Evolutionary conservation across 202 grass and related monocot genomes (phyloP), one percentile per base, ranked within the genome.

Genomic region (Hordeum pubiflorum): DNA sequence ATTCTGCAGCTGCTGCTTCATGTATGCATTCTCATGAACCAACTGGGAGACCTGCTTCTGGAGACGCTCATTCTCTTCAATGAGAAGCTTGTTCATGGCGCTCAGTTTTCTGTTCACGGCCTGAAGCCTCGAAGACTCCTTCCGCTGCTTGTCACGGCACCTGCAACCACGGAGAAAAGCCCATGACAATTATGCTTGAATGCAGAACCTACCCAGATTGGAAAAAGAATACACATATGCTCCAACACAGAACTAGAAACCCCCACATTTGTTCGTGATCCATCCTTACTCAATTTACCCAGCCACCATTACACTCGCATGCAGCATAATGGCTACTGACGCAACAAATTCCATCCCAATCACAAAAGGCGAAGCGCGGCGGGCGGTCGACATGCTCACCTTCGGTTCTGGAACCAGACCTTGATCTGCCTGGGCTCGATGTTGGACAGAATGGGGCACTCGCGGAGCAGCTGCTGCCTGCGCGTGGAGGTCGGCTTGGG

Each of bases 21-120:
- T 93, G 87, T 87, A 86, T 3, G 97, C 92, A 74, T 99, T 99
- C 74, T 99, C 93, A 52, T 89, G 89, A 40, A 99, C 87, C 58
- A 99, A 81, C 80, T 96, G 97, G 18, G 91, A 90, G n/a, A 96
- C 97, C 85, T 99, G 92, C 81, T 99, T 99, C 89, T 96, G 97
- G 23, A 99, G 89, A 38, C 97, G 87, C 58, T 96, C 97, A 67
- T 99, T 99, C 79, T 99, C 97, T 74, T 96, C 97, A 93, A 99
- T 96, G 29, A 99, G 83, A 76, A 99, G 97, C 81, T 99, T 99
- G 72, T 99, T 99, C 93, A 99, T 99, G 12, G 97, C 97, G 1
- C 87, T 89, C 81, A 99, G 69, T 74, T 99, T 99, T 91, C 97
- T 82, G 78, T 99, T 99, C 61, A 99, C 93, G 0, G 93, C 87